Base-by-base conservation (phyloP, 108 stramenopile genomes). In the Licmophora abbreviata region DNA sequence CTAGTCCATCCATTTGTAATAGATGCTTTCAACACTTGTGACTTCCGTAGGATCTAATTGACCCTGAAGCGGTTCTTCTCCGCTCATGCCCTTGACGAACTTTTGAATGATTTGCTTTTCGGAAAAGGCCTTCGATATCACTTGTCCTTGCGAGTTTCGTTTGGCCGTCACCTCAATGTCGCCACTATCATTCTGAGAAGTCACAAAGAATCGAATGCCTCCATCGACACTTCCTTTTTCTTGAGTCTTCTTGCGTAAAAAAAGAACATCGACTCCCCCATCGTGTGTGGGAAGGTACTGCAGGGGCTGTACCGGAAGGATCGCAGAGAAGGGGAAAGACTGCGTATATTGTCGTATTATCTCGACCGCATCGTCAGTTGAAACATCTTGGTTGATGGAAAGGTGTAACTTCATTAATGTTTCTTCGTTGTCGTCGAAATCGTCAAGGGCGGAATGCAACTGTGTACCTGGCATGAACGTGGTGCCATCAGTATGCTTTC, bases 281-380 rank as follows among this genome's bases (percentile, higher is more conserved):
- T 79, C 69, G 30, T 49, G 30, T 26, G 74, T 71, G n/a, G 83
- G 79, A 10, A 85, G 38, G 30, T 85, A 83, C 37, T 74, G 73
- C 30, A 89, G 50, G 7, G 88, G 88, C 36, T 89, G 88, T 1
- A 81, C 79, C 0, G 88, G 88, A 20, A 89, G 56, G 0, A 83
- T 53, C 8, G 83, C 88, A 8, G 83, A 73, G 71, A 89, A 83
- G 0, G 88, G 88, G 47, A 89, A 89, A 4, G 72, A 71, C 53
- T 69, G 73, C 12, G 60, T 66, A 48, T 76, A 89, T 17, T 51
- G 48, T 22, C 56, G 42, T 9, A 79, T 42, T 14, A 54, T 46
- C 15, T 57, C 48, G 33, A 74, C 31, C 18, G 68, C 67, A 3
- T 48, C 37, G 35, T 61, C 56, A 3, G 26, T 14, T 4, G 40